These are phyloP conservation scores for Chytriomyces sp. DNA, from an alignment of 192 early-diverging fungal genomes.

Conservation along the genomic window DNA sequence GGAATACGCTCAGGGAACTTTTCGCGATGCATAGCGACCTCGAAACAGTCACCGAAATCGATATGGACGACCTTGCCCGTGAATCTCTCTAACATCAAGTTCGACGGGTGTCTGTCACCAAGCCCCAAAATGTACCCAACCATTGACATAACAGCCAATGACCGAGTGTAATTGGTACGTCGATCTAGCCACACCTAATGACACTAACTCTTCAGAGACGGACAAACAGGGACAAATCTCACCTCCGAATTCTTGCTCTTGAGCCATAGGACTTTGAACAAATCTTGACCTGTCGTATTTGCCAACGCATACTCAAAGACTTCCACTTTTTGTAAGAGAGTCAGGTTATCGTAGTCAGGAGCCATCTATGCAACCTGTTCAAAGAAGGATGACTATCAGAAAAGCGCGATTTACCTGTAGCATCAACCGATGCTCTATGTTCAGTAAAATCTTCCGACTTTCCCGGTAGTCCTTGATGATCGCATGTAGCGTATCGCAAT, in stretches of 20 bases:
- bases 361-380: conserved; percentile 65
- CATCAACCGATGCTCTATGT: conserved; percentile 89
- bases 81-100: conserved; percentile 85
- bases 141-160: conserved; percentile 97
- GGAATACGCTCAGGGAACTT: conserved; percentile 97
- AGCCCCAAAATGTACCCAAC: conserved; percentile 97
- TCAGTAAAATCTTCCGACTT: conserved; percentile 75
- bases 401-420: conserved; percentile 60
- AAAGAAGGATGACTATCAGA: conserved; percentile 12
- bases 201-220: not conserved
- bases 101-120: conserved; percentile 95
- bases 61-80: conserved; percentile 96
- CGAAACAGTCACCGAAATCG: conserved; percentile 98
- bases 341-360: conserved; percentile 87
- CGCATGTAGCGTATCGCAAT: conserved; percentile 86
- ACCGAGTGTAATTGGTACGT: conserved; percentile 92
- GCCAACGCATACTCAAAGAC: conserved; percentile 92
- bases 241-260: conserved; percentile 93
- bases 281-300: conserved; percentile 87
- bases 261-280: conserved; percentile 91
- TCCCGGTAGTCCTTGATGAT: conserved; percentile 87
- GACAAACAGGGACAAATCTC: conserved; percentile 7
- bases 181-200: conserved; percentile 84
- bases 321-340: conserved; percentile 87
- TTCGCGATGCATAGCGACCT: conserved; percentile 94